Evolutionary conservation across 1,139 yeast genomes (phyloP).

Genomic region (Hemisphaericaspora subhashii): DNA sequence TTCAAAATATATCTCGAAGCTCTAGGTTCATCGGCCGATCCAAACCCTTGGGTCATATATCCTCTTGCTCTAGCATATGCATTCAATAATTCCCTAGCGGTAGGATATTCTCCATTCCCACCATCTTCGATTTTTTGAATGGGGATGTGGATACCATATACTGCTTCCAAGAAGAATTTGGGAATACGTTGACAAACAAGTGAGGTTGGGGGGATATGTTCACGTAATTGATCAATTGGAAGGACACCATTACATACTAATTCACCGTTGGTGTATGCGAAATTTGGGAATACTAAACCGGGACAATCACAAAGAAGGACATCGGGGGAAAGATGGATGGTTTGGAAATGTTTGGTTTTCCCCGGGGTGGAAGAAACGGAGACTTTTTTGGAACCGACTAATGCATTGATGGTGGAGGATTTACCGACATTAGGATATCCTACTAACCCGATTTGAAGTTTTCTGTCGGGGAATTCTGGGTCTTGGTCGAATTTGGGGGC

Average conservation of each 20-base stretch:
- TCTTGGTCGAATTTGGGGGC: slow-evolving; percentile 69
- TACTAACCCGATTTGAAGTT: slow-evolving; percentile 88
- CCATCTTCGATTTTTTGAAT: slow-evolving; percentile 79
- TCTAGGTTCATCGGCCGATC: slow-evolving; percentile 94
- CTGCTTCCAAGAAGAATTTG: slow-evolving; percentile 82
- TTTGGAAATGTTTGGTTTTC: slow-evolving; percentile 98
- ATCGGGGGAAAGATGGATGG: slow-evolving; percentile 79
- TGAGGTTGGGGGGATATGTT: slow-evolving; percentile 87
- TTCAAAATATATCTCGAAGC: slow-evolving; percentile 91
- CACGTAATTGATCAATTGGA: slow-evolving; percentile 96
- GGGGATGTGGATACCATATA: slow-evolving; percentile 88
- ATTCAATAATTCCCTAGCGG: slow-evolving; percentile 83
- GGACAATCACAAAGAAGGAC: slow-evolving; percentile 97
- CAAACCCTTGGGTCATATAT: slow-evolving; percentile 95
- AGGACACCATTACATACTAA: slow-evolving; percentile 96
- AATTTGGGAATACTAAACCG: slow-evolving; percentile 97
- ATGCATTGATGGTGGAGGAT: slow-evolving; percentile 92
- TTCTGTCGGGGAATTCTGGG: slow-evolving; percentile 58
- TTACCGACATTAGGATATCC: slow-evolving; percentile 98
- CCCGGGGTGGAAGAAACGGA: slow-evolving; percentile 99
- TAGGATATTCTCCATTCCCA: slow-evolving; percentile 78
- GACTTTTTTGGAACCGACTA: slow-evolving; percentile 94
- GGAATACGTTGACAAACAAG: slow-evolving; percentile 89
- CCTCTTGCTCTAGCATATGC: slow-evolving; percentile 98
- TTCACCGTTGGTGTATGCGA: slow-evolving; percentile 95